phyloP scores from a whole-genome alignment of 2,329 filamentous ascomycete genomes.

The Amphichorda felina region DNA sequence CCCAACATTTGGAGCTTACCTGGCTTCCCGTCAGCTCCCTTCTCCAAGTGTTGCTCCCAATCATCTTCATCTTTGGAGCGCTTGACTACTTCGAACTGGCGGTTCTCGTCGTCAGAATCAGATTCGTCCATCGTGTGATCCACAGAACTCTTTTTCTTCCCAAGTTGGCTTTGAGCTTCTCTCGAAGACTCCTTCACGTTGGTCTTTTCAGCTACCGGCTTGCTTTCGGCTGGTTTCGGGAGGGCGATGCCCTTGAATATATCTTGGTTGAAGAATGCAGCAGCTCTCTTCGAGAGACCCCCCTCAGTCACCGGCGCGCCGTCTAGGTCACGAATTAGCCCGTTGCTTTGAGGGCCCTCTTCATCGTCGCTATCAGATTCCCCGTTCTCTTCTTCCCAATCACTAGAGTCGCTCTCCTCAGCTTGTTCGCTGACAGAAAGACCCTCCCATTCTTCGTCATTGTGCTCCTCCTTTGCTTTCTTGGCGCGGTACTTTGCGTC shows the following conservation, averaged over 20 bases:
- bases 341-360: slow-evolving; percentile 9
- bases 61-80: slow-evolving; percentile 33
- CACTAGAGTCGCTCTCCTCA: slow-evolving; percentile 46
- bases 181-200: slow-evolving; percentile 14
- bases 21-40: slow-evolving; percentile 35
- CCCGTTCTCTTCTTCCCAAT: slow-evolving; percentile 45
- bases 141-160: slow-evolving; percentile 4
- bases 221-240: slow-evolving; percentile 31
- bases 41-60: slow-evolving; percentile 54
- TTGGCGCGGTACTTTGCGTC: slow-evolving; percentile 89
- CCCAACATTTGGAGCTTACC: neutral
- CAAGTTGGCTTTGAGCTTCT: slow-evolving; percentile 11
- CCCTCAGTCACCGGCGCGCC: slow-evolving; percentile 29
- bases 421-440: slow-evolving; percentile 56
- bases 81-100: slow-evolving; percentile 52
- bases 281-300: slow-evolving; percentile 68
- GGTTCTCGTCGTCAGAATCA: slow-evolving; percentile 26
- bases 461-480: slow-evolving; percentile 67
- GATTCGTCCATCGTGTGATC: slow-evolving; percentile 9
- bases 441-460: slow-evolving; percentile 89
- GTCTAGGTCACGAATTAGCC: slow-evolving; percentile 25
- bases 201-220: slow-evolving; percentile 19
- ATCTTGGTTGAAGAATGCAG: slow-evolving; percentile 87
- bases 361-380: slow-evolving; percentile 22
- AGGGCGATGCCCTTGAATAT: slow-evolving; percentile 73